These are phyloP conservation scores for Aureobasidium mangrovei DNA, from an alignment of 2,329 filamentous ascomycete species.

Conservation along the genomic window DNA sequence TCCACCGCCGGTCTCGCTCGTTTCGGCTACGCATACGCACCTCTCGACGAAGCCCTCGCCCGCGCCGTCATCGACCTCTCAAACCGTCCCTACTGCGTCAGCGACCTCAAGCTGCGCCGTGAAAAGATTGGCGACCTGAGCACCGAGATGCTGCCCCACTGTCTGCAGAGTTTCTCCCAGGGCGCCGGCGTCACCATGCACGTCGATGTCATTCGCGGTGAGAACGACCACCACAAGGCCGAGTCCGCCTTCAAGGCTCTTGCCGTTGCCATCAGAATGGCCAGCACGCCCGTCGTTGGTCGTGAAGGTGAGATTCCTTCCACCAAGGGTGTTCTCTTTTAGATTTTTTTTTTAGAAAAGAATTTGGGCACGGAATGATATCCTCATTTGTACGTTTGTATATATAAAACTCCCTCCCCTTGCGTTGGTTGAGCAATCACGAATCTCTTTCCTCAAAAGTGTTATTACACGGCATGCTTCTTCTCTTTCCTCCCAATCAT, in stretches of 20 bases:
- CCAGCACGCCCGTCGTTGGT: constrained; percentile 64
- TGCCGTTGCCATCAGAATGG: constrained; percentile 73
- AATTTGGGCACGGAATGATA: no score
- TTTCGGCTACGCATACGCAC: constrained; percentile 86
- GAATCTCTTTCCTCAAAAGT: no score
- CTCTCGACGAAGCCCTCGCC: constrained; percentile 89
- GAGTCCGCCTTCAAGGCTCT: constrained; percentile 97
- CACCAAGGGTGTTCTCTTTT: constrained; percentile 80
- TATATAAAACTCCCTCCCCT: no score
- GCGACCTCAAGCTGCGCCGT: constrained; percentile 74
- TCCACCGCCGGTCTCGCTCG: constrained; percentile 72
- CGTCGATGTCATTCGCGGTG: constrained; percentile 81
- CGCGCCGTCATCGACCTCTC: constrained; percentile 91
- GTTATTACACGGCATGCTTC: no score
- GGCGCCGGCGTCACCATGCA: constrained; percentile 86
- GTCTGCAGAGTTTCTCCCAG: constrained; percentile 87
- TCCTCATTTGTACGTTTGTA: no score
- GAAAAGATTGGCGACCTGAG: constrained; percentile 92
- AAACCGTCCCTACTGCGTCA: constrained; percentile 77
- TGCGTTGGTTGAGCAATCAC: no score
- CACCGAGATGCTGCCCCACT: constrained; percentile 96
- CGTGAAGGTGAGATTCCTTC: constrained; percentile 89
- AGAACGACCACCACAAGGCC: constrained; percentile 92
- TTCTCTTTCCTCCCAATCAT: no score
- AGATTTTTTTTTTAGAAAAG: background rate